A percentile compares a stretch with the other conserved stretches of the same genome.
Evolutionary conservation across 768 basidiomycete genomes (phyloP).

Genomic region (Trametes gibbosa): DNA sequence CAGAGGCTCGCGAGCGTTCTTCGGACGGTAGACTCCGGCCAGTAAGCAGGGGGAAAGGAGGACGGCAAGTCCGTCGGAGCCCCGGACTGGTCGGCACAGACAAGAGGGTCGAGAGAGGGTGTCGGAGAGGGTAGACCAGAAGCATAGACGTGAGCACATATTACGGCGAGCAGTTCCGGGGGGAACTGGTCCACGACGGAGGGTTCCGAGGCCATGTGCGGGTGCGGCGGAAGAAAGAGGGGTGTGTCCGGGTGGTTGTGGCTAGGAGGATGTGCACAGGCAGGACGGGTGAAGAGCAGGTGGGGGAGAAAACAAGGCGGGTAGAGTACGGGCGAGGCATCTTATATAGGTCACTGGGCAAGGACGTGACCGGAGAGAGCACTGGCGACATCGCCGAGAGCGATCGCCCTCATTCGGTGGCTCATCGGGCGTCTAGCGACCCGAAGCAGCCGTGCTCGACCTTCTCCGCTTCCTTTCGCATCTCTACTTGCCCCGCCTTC

Average conservation of each 20-base stretch:
- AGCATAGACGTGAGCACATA: constrained; percentile 71
- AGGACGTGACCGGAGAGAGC: constrained; percentile 5
- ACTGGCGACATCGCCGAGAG: constrained; percentile 15
- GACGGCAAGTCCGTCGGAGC: constrained; percentile 66
- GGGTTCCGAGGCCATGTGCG: constrained; percentile 8
- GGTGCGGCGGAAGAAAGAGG: neutral
- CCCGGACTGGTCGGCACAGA: constrained; percentile 38
- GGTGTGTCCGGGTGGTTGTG: neutral
- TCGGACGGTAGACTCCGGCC: constrained; percentile 65
- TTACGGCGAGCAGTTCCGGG: constrained; percentile 65
- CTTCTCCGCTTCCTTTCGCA: constrained; percentile 8
- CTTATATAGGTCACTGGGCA: constrained; percentile 5
- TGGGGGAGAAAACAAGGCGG: neutral
- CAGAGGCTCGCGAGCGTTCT: constrained; percentile 68
- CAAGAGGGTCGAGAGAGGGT: constrained; percentile 70
- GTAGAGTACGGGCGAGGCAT: neutral
- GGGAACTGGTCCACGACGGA: constrained; percentile 50
- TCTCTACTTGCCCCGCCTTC: neutral
- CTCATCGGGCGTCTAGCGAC: constrained; percentile 10
- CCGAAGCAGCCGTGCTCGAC: constrained; percentile 3
- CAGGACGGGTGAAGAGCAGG: too few species aligned
- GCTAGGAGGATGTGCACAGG: neutral
- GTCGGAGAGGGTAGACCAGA: constrained; percentile 52
- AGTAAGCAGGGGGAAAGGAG: constrained; percentile 67
- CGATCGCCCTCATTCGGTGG: constrained; percentile 1